Evolutionary conservation across 768 basidiomycete species (phyloP), one percentile per base, ranked within the genome.

Genomic region (Hericium rajendrae): DNA sequence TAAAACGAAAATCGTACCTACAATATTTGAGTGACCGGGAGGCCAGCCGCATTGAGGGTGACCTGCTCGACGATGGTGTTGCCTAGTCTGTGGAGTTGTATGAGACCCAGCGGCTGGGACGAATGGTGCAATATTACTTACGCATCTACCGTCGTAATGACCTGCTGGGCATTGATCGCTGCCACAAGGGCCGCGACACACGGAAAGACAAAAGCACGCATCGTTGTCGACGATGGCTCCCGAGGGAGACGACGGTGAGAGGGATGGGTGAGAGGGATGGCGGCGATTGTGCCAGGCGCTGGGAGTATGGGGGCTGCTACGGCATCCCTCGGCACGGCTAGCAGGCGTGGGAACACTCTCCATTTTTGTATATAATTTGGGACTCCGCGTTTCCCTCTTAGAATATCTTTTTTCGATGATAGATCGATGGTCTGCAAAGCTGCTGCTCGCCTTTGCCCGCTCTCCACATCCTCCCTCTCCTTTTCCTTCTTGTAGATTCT

Each of bases 1-100:
- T 18, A 43, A 38, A 24, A 18, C 20, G 38, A 28, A 24, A 28
- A 18, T 12, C 20, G 22, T 5, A 3, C 64, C 76, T 56, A 84
- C 81, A 84, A 38, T 6, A 70, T 67, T 22, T 65, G 58, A 8
- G 83, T 85, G 1, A 70, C 64, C 6, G 73, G 67, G 12, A 71
- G 13, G 26, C 77, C 81, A 12, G 69, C 60, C 2, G 66, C 60
- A 60, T 80, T 74, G 37, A 69, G 60, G 16, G 78, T 75, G 58
- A 79, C 54, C 48, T 78, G 69, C 56, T 80, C 74, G 28, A 84
- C 73, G 48, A 88, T 71, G 0, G 83, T 75, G 38, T 72, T 65
- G 6, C 86, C 85, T 41, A 69, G 69, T 6, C 77, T 78, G 57
- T 18, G 24, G 6, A 48, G 55, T 18, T 46, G 20, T 56, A 28